Percentiles rank a stretch among this genome's conserved stretches.
Conservation (phyloP, 2,329 filamentous ascomycete species). For the Phialocephala sp. region DNA sequence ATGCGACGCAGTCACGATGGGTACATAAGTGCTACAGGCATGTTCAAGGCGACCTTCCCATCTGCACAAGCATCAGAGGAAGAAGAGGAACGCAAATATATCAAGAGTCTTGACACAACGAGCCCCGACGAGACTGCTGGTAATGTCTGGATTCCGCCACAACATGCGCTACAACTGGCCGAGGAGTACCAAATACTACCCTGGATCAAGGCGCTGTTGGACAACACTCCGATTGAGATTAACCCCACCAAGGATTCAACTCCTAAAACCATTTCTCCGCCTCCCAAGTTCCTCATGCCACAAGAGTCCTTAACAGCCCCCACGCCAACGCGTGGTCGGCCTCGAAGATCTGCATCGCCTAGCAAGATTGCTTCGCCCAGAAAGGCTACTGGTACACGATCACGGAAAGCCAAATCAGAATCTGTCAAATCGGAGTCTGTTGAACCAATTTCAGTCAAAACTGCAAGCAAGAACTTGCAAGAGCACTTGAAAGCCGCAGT, state of each 20-base stretch:
- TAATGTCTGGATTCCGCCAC: conserved; percentile 93
- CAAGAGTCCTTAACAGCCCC: conserved; percentile 45
- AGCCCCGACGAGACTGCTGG: conserved; percentile 93
- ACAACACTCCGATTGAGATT: conserved; percentile 76
- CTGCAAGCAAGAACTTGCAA: conserved; percentile 54
- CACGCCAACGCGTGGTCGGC: conserved; percentile 50
- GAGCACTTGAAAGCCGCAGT: conserved; percentile 52
- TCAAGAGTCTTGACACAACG: conserved; percentile 82
- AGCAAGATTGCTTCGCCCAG: conserved; percentile 56
- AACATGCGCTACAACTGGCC: conserved; percentile 79
- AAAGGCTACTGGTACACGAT: conserved; percentile 38
- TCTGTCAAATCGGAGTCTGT: conserved; percentile 46
- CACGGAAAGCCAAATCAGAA: conserved; percentile 50
- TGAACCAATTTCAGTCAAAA: conserved; percentile 51
- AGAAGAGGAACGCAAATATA: conserved; percentile 77
- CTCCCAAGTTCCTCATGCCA: conserved; percentile 71
- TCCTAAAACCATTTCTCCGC: conserved; percentile 77
- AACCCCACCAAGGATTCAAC: conserved; percentile 50
- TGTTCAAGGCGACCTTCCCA: conserved; percentile 91
- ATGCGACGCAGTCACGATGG: conserved; percentile 91
- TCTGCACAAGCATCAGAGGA: conserved; percentile 77
- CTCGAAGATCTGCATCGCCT: conserved; percentile 64
- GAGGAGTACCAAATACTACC: conserved; percentile 84
- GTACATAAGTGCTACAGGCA: conserved; percentile 83
- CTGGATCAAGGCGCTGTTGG: conserved; percentile 93